Evolutionary conservation across 2,329 filamentous ascomycete genomes (phyloP), one percentile per base, ranked within the genome.

Genomic region (Cladosporium austrohemisphaericum): DNA sequence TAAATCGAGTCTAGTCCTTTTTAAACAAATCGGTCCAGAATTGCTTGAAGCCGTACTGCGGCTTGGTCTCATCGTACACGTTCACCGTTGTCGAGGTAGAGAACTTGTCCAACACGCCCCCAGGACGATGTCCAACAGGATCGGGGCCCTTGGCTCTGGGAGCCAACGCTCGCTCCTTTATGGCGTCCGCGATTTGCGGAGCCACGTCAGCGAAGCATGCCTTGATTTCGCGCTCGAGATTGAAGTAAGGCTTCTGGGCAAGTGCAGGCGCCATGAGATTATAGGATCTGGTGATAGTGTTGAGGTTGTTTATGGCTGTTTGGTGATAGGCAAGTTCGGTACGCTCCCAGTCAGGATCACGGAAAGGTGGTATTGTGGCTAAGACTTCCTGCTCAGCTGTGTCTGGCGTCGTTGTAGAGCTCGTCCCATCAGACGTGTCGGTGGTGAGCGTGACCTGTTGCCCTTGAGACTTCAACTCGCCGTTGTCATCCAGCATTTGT

Each of bases 201-300:
- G 92, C 92, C 1, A 95, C 84, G 52, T 95, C 91, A 1, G 89
- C 86, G 63, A 84, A 97, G 65, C 91, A 96, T 2, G 80, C 76
- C 23, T 76, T 77, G 13, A 97, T 76, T 69, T 98, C 93, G 41
- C 92, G 81, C 36, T 90, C 81, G 6, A 97, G 79, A 2, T 77
- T 84, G 63, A 89, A 90, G 67, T 97, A 97, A 0, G 92, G 88
- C 67, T 95, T 95, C 70, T 93, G 94, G 2, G 92, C 91, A 1
- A 95, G 76, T 48, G 89, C 85, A 0, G 93, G 93, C 0, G 93
- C 92, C 83, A 95, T 92, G 3, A 97, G 79, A 60, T 97, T 97
- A 73, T 98, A 98, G 11, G 87, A 87, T 20, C 93, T 81, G 6
- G 89, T 85, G 41, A 94, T 76, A 23, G 71, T 68, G 68, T 97